phyloP scores from a whole-genome alignment of 2,329 filamentous ascomycete species.

The Fusarium sp. region DNA sequence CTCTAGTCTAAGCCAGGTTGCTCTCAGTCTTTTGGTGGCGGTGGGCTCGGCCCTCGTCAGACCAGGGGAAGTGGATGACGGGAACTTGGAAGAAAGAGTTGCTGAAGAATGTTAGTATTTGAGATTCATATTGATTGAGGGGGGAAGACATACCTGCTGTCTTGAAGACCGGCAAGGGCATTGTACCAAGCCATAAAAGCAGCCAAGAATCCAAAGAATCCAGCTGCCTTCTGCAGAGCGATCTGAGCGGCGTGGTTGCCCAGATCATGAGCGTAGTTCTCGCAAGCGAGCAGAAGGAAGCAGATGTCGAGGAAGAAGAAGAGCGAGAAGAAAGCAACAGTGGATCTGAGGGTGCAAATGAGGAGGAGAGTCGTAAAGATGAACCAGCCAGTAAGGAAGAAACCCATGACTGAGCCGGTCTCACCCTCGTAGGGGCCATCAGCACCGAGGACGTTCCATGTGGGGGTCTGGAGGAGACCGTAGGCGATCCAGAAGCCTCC shows the following conservation, averaged over 20 bases:
- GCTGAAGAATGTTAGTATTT: slow-evolving; percentile 63
- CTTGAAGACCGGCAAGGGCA: slow-evolving; percentile 83
- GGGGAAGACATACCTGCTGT: slow-evolving; percentile 68
- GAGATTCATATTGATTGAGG: neutral
- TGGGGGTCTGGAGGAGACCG: slow-evolving; percentile 76
- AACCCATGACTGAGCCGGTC: slow-evolving; percentile 70
- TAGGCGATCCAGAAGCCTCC: slow-evolving; percentile 87
- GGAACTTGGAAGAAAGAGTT: slow-evolving; percentile 91
- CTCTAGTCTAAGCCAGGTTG: slow-evolving; percentile 37
- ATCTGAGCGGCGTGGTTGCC: slow-evolving; percentile 59
- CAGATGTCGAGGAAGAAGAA: slow-evolving; percentile 82
- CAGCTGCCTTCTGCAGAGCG: slow-evolving; percentile 75
- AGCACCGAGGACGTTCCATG: slow-evolving; percentile 68
- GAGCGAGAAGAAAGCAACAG: slow-evolving; percentile 80
- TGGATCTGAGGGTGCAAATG: slow-evolving; percentile 80
- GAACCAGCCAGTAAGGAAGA: slow-evolving; percentile 85
- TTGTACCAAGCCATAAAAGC: slow-evolving; percentile 91
- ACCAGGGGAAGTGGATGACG: slow-evolving; percentile 96
- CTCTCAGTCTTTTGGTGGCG: slow-evolving; percentile 60
- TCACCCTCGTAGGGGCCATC: slow-evolving; percentile 61
- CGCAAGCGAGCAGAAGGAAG: slow-evolving; percentile 78
- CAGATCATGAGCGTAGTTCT: slow-evolving; percentile 68
- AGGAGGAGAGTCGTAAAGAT: slow-evolving; percentile 84
- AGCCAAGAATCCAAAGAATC: slow-evolving; percentile 82
- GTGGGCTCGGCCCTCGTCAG: slow-evolving; percentile 75